These are phyloP conservation scores for Hibiscus trionum DNA, from an alignment of 345 rosid species.

Conservation along the genomic window DNA sequence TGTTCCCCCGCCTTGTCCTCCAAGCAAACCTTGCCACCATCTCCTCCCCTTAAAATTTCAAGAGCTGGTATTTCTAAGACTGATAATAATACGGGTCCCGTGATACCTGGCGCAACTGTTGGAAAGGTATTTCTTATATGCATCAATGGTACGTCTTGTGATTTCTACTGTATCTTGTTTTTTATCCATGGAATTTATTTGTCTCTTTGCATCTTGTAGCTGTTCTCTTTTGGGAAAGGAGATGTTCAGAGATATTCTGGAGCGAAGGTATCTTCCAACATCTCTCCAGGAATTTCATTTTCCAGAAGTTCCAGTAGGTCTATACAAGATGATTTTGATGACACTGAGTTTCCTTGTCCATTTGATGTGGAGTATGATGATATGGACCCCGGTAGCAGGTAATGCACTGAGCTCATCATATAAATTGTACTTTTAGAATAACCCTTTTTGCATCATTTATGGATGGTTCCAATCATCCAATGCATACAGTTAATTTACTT, in stretches of 20 bases:
- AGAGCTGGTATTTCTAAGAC: constrained; percentile 34
- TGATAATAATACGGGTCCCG: constrained; percentile 30
- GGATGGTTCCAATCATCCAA: neutral
- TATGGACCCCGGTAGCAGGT: constrained; percentile 64
- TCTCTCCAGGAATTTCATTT: constrained; percentile 44
- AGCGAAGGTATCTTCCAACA: constrained; percentile 40
- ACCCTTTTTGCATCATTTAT: constrained; percentile 3
- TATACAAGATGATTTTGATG: constrained; percentile 67
- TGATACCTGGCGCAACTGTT: constrained; percentile 32
- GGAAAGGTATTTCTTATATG: constrained; percentile 56
- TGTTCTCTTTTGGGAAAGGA: constrained; percentile 44
- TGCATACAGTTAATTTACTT: neutral
- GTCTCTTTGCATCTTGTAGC: constrained; percentile 25
- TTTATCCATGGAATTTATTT: neutral
- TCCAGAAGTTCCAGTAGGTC: constrained; percentile 54
- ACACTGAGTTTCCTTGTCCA: constrained; percentile 67
- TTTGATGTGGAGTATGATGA: constrained; percentile 81
- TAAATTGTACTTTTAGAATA: neutral
- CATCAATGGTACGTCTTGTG: neutral
- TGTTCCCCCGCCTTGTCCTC: constrained; percentile 29
- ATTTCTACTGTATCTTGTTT: neutral
- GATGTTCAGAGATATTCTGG: constrained; percentile 41
- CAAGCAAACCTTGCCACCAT: constrained; percentile 50
- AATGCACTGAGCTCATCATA: neutral
- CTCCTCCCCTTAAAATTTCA: constrained; percentile 41